Evolutionary conservation across 176 grass and related monocot genomes (phyloP), one percentile per base, ranked within the genome.

Genomic region (Bonia amplexicaulis): DNA sequence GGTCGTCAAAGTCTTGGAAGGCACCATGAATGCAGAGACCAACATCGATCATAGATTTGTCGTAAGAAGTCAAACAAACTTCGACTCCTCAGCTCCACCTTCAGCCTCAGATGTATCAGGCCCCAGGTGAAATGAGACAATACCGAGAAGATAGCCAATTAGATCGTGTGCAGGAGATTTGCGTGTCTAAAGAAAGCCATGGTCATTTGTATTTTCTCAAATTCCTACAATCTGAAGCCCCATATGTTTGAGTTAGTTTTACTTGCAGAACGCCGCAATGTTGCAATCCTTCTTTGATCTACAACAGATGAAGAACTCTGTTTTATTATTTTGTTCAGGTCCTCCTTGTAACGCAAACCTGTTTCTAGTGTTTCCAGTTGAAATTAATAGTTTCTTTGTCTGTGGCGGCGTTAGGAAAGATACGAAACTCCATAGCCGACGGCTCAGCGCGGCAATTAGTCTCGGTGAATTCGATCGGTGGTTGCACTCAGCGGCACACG

Each of bases 1-100:
- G 33, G 91, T 90, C 0, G 72, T 87, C 9, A 87, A 87, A 69
- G 80, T 90, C 12, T 68, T 90, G 55, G 66, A 89, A 90, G 87
- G 91, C 12, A 11, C 23, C 25, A 71, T 71, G 53, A 12, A 20
- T 2, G 58, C 39, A 12, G 71, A 89, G 69, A 89, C 62, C 16
- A 59, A 23, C 3, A 29, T 89, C 40, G 84, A 82, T 14, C 68
- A 84, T 74, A 47, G 42, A 2, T 86, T 89, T 15, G 22, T 92
- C 0, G 23, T 14, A 0, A 83, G 29, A 14, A 82, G 42, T 83
- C 22, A 33, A 27, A 7, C 29, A 6, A 76, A 25, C 20, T 26
- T 70, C 59, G 26, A 25, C 42, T 59, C 17, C 27, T 91, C 80
- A 2, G 4, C 45, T 44, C 33, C 59, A 29, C 52, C 68, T 60